A percentile compares a stretch with the other conserved stretches of the same genome.
Conservation (phyloP, 2,329 filamentous ascomycete genomes). For the Pseudofabraea citricarpa region DNA sequence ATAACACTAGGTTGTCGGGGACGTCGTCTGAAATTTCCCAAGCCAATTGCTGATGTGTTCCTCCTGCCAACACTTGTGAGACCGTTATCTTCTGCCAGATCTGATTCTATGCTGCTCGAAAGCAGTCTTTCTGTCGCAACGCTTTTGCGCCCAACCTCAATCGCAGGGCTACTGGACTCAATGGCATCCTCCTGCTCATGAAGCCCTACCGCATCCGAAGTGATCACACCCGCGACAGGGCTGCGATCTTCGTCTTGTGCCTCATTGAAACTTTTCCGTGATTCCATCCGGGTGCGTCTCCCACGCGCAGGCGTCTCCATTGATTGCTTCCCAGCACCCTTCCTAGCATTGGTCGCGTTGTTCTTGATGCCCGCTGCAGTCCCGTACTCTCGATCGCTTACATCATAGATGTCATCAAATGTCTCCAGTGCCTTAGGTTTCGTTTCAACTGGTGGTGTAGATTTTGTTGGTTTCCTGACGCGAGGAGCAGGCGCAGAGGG, state of each 20-base stretch:
- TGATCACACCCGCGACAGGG: background rate
- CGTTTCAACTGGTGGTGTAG: conserved; percentile 4
- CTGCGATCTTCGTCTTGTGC: background rate
- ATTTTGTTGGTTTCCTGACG: conserved; percentile 11
- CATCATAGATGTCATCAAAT: conserved; percentile 26
- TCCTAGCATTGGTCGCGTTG: conserved; percentile 10
- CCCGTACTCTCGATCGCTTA: conserved; percentile 23
- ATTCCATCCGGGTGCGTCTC: background rate
- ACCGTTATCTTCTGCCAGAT: conserved; percentile 21
- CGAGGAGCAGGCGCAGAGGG: conserved; percentile 22
- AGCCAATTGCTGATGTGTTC: conserved; percentile 18
- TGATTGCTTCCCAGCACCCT: background rate
- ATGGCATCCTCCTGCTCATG: too few species aligned
- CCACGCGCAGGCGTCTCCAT: background rate
- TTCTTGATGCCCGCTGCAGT: conserved; percentile 7
- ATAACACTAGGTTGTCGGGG: conserved; percentile 31
- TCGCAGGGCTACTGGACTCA: background rate
- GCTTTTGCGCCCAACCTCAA: background rate
- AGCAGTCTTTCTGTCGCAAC: background rate
- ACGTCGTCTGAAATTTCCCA: conserved; percentile 29
- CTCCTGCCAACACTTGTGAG: conserved; percentile 21
- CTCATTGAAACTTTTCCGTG: background rate
- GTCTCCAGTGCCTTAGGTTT: conserved; percentile 7
- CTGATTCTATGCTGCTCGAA: conserved; percentile 28
- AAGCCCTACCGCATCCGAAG: background rate